Base-by-base conservation (phyloP, 192 early-diverging fungal species). In the Coemansia sp. region DNA sequence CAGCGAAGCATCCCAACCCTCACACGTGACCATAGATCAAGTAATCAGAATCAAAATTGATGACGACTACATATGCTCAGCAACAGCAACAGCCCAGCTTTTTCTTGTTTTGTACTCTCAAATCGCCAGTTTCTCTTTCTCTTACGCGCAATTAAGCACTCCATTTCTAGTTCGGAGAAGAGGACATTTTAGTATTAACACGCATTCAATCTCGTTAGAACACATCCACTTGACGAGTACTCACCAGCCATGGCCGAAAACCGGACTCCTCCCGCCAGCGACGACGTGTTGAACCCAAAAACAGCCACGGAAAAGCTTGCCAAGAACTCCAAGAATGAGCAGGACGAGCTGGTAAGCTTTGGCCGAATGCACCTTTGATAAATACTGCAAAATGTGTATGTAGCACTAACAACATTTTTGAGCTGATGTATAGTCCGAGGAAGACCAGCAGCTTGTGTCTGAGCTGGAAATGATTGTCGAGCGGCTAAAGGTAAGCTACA, bases 401-500 rank as follows among this genome's bases (percentile, higher is more conserved):
- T 8, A 2, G 8, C n/a, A 22, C 50, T 70, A 37, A 42, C 34
- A 23, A 34, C n/a, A 17, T 17, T 28, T 5, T 28, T 54, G 52
- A 31, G 28, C 28, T 31, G 28, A 23, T n/a, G 3, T 68, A 21
- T 71, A 95, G 96, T 94, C 93, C 28, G 97, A 99, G 82, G 97
- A 99, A 81, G 97, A 99, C 83, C 87, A 89, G 69, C 88, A 91
- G 72, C 83, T 99, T 23, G 95, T 95, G 71, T 85, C 74, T 65
- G 94, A 99, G 79, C 85, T 99, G 36, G 95, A 97, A 62, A 90
- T 97, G 91, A 83, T 97, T 44, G 89, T 99, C 25, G 91, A 94
- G 64, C 83, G 97, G 38, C 85, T 99, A 40, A 87, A 95, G 88
- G 95, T 80, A 80, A 2, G 11, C 42, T n/a, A 46, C 7, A 15